A percentile compares a stretch with the other conserved stretches of the same genome.
Conservation (phyloP, 352 stramenopile genomes). For the Pythium scleroteichum region DNA sequence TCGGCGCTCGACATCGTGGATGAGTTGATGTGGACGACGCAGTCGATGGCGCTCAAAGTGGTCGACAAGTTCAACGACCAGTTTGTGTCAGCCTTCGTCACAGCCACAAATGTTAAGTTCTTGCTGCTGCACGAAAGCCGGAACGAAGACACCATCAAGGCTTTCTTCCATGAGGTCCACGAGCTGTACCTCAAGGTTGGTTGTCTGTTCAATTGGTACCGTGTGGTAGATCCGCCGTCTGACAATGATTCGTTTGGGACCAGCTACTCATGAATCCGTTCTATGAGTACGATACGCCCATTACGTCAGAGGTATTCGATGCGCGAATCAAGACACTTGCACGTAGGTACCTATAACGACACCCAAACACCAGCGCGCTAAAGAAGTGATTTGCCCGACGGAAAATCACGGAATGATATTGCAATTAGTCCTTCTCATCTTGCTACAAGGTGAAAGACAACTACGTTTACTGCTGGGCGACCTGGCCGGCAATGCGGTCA, state of each 20-base stretch:
- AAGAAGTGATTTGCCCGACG: constrained; percentile 9
- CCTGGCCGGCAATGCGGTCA: constrained; percentile 97
- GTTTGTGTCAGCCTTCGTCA: constrained; percentile 96
- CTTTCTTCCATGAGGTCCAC: constrained; percentile 97
- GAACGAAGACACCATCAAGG: constrained; percentile 95
- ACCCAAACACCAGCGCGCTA: too few species aligned
- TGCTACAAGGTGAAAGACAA: constrained; percentile 30
- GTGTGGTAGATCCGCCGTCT: too few species aligned
- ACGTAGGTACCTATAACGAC: constrained; percentile 79
- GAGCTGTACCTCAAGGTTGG: constrained; percentile 96
- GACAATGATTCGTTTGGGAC: constrained; percentile 12
- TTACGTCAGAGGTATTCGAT: constrained; percentile 93
- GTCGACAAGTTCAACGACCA: constrained; percentile 97
- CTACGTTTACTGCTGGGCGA: constrained; percentile 80
- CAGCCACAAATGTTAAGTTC: constrained; percentile 95
- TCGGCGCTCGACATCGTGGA: constrained; percentile 97
- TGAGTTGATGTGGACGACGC: constrained; percentile 93
- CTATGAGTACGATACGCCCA: constrained; percentile 94
- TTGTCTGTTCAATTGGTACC: too few species aligned
- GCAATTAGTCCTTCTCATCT: constrained; percentile 38
- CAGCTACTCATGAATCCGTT: constrained; percentile 96
- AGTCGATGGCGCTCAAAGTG: constrained; percentile 91
- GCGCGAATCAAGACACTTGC: constrained; percentile 88
- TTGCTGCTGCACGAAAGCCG: constrained; percentile 94
- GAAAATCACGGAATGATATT: constrained; percentile 29